Evolutionary conservation across 495 filamentous ascomycete species (phyloP), one percentile per base, ranked within the genome.

Genomic region (Hyaloscypha bicolor): DNA sequence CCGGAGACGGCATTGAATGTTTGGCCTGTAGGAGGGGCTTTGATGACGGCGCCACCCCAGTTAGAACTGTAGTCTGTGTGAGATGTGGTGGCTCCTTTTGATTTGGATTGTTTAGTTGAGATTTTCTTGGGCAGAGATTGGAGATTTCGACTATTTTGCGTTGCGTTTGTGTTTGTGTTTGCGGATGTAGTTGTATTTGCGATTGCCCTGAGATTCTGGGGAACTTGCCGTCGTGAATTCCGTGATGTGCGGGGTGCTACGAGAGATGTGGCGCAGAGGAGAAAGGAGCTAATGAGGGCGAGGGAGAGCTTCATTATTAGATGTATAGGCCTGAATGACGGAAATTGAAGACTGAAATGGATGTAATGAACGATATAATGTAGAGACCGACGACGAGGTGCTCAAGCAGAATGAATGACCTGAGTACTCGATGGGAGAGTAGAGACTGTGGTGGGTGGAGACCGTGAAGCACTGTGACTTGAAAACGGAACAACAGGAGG

Each of bases 41-140:
- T 82, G 45, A 83, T 79, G 11, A 60, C 85, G 12, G 82, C 81
- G 57, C 86, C 86, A 16, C 83, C 82, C 86, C 86, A 88, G 77
- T 87, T 88, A n/a, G 78, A 80, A 71, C 79, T 82, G 73, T 87
- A 88, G 51, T 71, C 56, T 8, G 55, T 65, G 21, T 65, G 56
- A 8, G 51, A 21, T 63, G 39, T 60, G 37, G 55, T 60, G 37
- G 55, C 52, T 37, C 30, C 48, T 39, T 60, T 66, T 32, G 25
- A 25, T 25, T 33, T 56, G 6, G 56, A 32, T 29, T 32, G 32
- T 11, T 59, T 59, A 21, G 25, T 59, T 21, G 25, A 21, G 2
- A 37, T 35, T 32, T 32, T 37, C 32, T 37, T 59, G 14, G 56
- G 56, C 5, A 35, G 16, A 4, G 30, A 35, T 21, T 59, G 56